These are phyloP conservation scores for Paramecium tetraurelia DNA, from an alignment of 73 alveolate species.

Conservation along the genomic window DNA sequence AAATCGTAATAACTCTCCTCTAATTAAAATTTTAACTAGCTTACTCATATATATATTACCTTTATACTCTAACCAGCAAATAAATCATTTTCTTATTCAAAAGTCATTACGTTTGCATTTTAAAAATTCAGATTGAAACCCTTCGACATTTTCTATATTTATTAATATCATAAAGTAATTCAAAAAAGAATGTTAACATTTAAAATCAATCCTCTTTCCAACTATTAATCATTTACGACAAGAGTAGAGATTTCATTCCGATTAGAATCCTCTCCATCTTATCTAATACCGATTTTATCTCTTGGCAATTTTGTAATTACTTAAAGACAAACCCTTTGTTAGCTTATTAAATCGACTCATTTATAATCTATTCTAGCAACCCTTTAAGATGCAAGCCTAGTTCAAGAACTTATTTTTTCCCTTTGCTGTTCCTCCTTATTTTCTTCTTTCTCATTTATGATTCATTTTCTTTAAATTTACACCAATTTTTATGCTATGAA, in stretches of 20 bases:
- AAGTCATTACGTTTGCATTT: slow-evolving; percentile 7
- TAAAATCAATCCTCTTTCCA: neutral
- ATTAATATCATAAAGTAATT: neutral
- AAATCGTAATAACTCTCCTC: neutral
- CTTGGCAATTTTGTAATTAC: neutral
- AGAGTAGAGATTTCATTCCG: neutral
- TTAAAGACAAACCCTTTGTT: neutral
- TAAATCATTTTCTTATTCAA: slow-evolving; percentile 36
- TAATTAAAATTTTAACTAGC: neutral
- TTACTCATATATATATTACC: neutral
- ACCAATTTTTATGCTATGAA: neutral
- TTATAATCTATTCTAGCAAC: neutral
- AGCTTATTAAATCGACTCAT: neutral
- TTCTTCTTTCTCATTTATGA: neutral
- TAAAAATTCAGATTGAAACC: slow-evolving; percentile 25
- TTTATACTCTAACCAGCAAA: slow-evolving; percentile 9
- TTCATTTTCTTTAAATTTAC: neutral
- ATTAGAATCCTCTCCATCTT: neutral
- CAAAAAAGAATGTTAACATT: neutral
- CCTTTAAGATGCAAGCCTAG: neutral
- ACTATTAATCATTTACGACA: neutral
- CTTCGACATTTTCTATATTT: neutral
- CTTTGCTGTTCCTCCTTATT: neutral
- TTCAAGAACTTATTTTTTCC: neutral
- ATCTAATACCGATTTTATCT: neutral